phyloP scores from a whole-genome alignment of 2,329 filamentous ascomycete species.

The Ramichloridium luteum region DNA sequence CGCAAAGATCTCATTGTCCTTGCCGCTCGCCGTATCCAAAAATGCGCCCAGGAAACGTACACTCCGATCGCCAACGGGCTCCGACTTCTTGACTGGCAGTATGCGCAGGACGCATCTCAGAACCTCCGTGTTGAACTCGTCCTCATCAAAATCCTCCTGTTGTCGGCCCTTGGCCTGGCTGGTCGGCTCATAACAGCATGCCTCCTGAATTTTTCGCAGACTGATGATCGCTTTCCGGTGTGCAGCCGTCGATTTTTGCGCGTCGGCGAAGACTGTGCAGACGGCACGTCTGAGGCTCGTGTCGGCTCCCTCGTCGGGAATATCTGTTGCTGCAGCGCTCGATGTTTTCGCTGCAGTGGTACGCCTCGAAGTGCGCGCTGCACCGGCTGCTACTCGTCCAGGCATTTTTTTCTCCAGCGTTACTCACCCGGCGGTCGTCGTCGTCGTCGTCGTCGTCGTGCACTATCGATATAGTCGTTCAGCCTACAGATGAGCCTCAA shows the following conservation, averaged over 20 bases:
- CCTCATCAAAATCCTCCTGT: constrained; percentile 61
- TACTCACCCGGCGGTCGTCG: no score
- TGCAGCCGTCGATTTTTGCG: constrained; percentile 77
- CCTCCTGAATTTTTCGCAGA: constrained; percentile 80
- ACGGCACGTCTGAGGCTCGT: constrained; percentile 63
- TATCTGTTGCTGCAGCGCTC: constrained; percentile 22
- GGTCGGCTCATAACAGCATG: constrained; percentile 50
- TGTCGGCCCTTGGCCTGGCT: constrained; percentile 39
- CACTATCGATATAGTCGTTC: no score
- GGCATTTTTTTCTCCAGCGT: no score
- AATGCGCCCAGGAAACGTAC: constrained; percentile 83
- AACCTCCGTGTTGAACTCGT: constrained; percentile 79
- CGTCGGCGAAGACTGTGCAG: constrained; percentile 44
- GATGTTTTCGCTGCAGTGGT: constrained; percentile 13
- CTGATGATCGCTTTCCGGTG: constrained; percentile 83
- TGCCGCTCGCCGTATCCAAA: constrained; percentile 54
- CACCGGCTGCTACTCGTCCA: constrained; percentile 19
- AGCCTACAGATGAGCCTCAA: no score
- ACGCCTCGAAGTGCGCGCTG: constrained; percentile 9
- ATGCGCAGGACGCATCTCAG: constrained; percentile 69
- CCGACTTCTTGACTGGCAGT: constrained; percentile 82
- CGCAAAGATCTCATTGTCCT: constrained; percentile 32
- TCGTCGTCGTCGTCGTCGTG: no score
- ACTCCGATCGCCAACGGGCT: constrained; percentile 72
- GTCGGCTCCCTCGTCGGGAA: constrained; percentile 61